A percentile compares a stretch with the other conserved stretches of the same genome.
These are phyloP conservation scores for Rhinocladiella similis DNA, from an alignment of 2,329 filamentous ascomycete genomes.

Conservation along the genomic window DNA sequence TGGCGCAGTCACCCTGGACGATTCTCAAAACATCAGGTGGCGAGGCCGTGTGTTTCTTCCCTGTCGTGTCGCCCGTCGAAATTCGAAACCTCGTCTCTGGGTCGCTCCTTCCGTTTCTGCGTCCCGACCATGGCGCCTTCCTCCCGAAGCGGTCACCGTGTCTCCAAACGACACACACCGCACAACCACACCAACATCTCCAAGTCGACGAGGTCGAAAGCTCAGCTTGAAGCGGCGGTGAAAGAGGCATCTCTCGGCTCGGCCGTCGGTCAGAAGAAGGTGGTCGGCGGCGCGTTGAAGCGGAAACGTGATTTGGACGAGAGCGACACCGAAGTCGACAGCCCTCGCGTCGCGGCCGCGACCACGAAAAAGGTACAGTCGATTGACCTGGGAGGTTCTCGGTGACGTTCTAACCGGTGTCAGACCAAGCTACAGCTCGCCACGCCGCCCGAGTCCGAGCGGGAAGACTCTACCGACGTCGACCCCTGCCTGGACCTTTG, in stretches of 20 bases:
- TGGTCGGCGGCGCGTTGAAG: constrained; percentile 10
- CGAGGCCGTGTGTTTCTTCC: neutral
- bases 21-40: neutral
- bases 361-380: constrained; percentile 15
- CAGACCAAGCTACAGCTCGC: constrained; percentile 17
- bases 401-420: neutral
- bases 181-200: constrained; percentile 21
- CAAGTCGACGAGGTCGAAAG: constrained; percentile 15
- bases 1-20: neutral
- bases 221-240: constrained; percentile 2
- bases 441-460: constrained; percentile 16
- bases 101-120: constrained; percentile 21
- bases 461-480: constrained; percentile 8
- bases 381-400: neutral
- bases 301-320: constrained; percentile 21
- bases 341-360: neutral
- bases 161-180: constrained; percentile 20
- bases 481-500: constrained; percentile 15
- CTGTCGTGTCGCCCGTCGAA: neutral
- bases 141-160: constrained; percentile 17
- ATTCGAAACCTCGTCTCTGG: neutral
- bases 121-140: constrained; percentile 25
- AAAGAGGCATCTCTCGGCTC: constrained; percentile 11
- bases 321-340: constrained; percentile 12
- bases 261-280: constrained; percentile 3